Conservation (phyloP, 306 rosid genomes). For the Medicago arabica region DNA sequence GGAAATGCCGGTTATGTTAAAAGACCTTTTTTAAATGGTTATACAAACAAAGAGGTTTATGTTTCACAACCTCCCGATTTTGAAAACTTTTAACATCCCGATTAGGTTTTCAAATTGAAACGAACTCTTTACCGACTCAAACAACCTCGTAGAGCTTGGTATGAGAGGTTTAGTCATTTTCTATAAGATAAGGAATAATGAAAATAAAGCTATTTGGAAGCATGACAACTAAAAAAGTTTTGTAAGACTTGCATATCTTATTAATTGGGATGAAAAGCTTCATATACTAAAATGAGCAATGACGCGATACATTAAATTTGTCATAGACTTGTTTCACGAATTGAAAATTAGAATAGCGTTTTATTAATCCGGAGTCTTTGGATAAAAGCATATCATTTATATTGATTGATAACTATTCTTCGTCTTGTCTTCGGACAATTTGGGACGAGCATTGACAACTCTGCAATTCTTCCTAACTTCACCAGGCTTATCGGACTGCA, state of each 20-base stretch:
- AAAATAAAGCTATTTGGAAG: too few species aligned
- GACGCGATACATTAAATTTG: not conserved
- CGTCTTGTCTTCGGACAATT: not conserved
- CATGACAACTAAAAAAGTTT: not conserved
- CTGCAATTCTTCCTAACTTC: slow-evolving; percentile 84
- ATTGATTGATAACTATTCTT: not conserved
- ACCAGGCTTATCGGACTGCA: slow-evolving; percentile 67
- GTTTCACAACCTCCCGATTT: too few species aligned
- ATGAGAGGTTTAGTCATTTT: too few species aligned
- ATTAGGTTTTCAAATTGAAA: too few species aligned
- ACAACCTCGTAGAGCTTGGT: too few species aligned
- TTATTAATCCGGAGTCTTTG: slow-evolving; percentile 1
- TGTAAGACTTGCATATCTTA: not conserved
- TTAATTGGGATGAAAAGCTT: not conserved
- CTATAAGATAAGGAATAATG: too few species aligned
- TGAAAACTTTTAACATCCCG: too few species aligned
- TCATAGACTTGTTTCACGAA: not conserved
- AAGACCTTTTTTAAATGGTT: too few species aligned
- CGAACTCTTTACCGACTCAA: too few species aligned
- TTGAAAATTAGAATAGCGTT: slow-evolving; percentile 1
- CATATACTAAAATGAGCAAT: not conserved
- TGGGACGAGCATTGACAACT: slow-evolving; percentile 52
- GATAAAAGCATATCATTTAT: not conserved
- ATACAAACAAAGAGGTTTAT: too few species aligned
- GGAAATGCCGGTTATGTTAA: too few species aligned